Evolutionary conservation across 345 rosid genomes (phyloP).

Genomic region (Garcia nutans): DNA sequence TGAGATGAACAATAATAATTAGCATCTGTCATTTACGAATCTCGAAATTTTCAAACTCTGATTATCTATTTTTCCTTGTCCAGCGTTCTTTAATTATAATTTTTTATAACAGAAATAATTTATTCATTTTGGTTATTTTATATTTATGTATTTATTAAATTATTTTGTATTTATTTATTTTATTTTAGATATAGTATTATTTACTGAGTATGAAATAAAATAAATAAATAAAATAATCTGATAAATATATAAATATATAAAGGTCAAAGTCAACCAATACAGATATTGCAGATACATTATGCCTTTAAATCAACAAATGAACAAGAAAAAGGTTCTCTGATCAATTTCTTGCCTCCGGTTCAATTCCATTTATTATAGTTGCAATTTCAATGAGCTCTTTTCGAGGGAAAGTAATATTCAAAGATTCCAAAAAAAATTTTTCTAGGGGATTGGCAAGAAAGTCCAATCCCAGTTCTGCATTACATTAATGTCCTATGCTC

Average conservation of each 20-base stretch:
- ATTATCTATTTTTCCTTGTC: background rate
- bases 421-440: background rate
- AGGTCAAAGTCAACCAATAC: too few species aligned
- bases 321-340: background rate
- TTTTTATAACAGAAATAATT: too few species aligned
- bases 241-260: too few species aligned
- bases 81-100: background rate
- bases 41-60: constrained; percentile 44
- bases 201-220: too few species aligned
- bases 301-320: too few species aligned
- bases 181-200: too few species aligned
- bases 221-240: too few species aligned
- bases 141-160: too few species aligned
- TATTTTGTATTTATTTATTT: too few species aligned
- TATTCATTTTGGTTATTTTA: too few species aligned
- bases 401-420: background rate
- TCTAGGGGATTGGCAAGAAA: background rate
- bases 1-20: background rate
- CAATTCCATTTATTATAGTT: background rate
- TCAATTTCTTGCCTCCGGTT: background rate
- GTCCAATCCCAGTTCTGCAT: background rate
- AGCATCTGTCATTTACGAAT: constrained; percentile 47
- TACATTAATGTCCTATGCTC: constrained; percentile 5
- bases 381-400: background rate
- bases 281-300: too few species aligned